A percentile compares a stretch with the other conserved stretches of the same genome.
phyloP scores from a whole-genome alignment of 148 eudicot genomes.

The Heliosperma pusillum region DNA sequence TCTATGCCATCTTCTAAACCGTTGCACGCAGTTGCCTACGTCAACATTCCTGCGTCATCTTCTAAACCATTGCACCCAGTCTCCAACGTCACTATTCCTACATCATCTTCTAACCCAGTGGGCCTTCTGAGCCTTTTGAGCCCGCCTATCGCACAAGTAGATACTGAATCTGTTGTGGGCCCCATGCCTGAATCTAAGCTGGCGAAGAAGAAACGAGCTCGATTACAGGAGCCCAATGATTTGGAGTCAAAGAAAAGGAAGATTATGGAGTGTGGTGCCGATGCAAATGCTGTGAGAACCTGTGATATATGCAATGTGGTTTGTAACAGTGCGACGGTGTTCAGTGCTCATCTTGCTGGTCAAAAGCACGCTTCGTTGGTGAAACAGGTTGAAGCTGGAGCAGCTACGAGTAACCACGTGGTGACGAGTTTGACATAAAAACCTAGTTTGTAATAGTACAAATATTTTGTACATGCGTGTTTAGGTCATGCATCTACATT shows the following conservation, averaged over 20 bases:
- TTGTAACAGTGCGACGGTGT: conserved; percentile 38
- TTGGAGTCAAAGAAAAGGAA: conserved; percentile 38
- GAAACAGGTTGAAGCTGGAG: conserved; percentile 26
- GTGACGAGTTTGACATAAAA: conserved; percentile 2
- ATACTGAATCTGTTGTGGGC: conserved; percentile 6
- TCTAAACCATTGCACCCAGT: too few relatives aligned
- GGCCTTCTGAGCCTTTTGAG: not conserved
- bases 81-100: too few relatives aligned
- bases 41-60: too few relatives aligned
- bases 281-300: conserved; percentile 24
- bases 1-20: conserved; percentile 2
- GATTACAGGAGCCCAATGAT: conserved; percentile 19
- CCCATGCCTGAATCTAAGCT: not conserved
- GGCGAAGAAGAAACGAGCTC: conserved; percentile 14
- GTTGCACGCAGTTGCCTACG: too few relatives aligned
- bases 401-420: not conserved
- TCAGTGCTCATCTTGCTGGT: conserved; percentile 35
- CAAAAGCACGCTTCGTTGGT: conserved; percentile 37
- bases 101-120: not conserved
- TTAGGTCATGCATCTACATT: not conserved
- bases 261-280: conserved; percentile 28
- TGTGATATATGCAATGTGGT: conserved; percentile 42
- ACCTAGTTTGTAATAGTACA: not conserved
- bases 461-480: not conserved
- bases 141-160: not conserved